phyloP scores from a whole-genome alignment of 495 filamentous ascomycete species.

The Trichoderma orchidacearum region DNA sequence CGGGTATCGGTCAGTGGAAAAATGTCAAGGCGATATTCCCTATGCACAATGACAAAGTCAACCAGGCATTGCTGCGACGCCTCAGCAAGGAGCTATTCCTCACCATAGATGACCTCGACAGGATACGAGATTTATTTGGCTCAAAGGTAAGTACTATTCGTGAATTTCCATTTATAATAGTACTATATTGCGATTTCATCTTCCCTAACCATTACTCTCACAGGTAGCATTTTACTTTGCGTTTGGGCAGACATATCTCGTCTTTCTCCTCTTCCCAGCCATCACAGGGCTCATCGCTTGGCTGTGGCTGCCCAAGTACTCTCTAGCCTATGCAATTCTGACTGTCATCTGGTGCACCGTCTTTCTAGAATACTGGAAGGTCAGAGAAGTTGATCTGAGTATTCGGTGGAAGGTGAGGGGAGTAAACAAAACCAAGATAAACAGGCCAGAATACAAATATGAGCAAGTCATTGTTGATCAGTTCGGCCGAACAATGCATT shows the following conservation, averaged over 20 bases:
- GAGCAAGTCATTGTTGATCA: conserved; percentile 3
- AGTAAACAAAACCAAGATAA: neutral
- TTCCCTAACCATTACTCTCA: no score
- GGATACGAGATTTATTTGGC: conserved; percentile 6
- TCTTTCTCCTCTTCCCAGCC: conserved; percentile 1
- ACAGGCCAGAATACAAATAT: conserved; percentile 4
- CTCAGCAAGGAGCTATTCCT: conserved; percentile 2
- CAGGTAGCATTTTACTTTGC: conserved; percentile 1
- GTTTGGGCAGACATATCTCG: neutral
- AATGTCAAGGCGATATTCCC: conserved; percentile 4
- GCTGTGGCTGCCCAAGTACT: conserved; percentile 5
- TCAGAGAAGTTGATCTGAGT: conserved; percentile 4
- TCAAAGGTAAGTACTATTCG: conserved; percentile 1
- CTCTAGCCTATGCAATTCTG: conserved; percentile 2
- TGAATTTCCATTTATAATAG: no score
- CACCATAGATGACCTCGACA: conserved; percentile 2
- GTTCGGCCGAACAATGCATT: conserved; percentile 1
- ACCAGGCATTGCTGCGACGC: neutral
- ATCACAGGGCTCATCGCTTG: conserved; percentile 1
- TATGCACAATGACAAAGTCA: conserved; percentile 4
- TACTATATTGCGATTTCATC: no score
- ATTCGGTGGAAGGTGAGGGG: conserved; percentile 4
- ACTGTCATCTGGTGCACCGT: conserved; percentile 4
- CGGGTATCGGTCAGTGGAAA: conserved; percentile 2
- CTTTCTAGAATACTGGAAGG: conserved; percentile 6